Evolutionary conservation across 306 rosid genomes (phyloP).

Genomic region (Quercus ilex): DNA sequence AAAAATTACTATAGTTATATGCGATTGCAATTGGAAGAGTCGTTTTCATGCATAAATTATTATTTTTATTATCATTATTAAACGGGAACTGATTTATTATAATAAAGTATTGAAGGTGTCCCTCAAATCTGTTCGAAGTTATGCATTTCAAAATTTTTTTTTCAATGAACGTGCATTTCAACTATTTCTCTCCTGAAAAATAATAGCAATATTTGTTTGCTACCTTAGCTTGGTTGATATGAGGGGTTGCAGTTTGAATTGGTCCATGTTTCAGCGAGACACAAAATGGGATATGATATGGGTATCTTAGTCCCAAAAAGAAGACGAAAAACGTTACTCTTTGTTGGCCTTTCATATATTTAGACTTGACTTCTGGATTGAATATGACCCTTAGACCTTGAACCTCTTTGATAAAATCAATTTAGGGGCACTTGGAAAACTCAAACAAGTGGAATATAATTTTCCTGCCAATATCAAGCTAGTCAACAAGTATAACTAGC

Average conservation of each 20-base stretch:
- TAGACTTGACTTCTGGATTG: neutral
- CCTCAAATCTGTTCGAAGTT: neutral
- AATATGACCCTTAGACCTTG: neutral
- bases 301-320: neutral
- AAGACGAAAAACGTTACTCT: neutral
- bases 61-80: too few relatives aligned
- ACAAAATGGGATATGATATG: neutral
- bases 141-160: neutral
- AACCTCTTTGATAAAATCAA: neutral
- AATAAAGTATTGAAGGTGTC: neutral
- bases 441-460: neutral
- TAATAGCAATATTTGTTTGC: neutral
- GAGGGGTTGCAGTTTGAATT: neutral
- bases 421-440: neutral
- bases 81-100: neutral
- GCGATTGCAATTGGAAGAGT: too few relatives aligned
- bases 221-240: neutral
- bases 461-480: neutral
- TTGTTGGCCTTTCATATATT: neutral
- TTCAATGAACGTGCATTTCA: too few relatives aligned
- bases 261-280: too few relatives aligned
- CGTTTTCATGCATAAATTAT: too few relatives aligned
- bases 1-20: too few relatives aligned
- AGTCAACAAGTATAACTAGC: neutral
- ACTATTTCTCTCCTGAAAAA: neutral